Conservation (phyloP, 2,329 filamentous ascomycete species). For the Ascochyta lentis region DNA sequence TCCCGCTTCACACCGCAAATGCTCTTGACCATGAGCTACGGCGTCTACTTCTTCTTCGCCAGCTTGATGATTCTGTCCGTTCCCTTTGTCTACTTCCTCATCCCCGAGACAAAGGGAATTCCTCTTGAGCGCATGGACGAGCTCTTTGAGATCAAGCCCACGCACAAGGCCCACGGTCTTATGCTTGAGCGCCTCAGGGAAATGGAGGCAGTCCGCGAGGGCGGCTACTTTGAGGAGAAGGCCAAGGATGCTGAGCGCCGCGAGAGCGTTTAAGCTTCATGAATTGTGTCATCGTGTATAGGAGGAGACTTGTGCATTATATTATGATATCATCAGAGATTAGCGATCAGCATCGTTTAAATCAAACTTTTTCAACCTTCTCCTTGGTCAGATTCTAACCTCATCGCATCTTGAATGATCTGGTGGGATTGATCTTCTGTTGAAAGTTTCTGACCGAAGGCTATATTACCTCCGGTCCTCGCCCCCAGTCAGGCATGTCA, state of each 20-base stretch:
- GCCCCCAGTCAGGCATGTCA: no score
- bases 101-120: conserved; percentile 54
- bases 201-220: conserved; percentile 41
- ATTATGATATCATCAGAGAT: background rate
- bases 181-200: conserved; percentile 49
- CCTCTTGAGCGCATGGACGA: conserved; percentile 57
- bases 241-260: conserved; percentile 13
- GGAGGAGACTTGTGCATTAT: background rate
- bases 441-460: no score
- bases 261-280: conserved; percentile 8
- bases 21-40: conserved; percentile 56
- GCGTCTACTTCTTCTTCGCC: conserved; percentile 57
- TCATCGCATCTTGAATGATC: background rate
- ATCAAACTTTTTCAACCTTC: background rate
- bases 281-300: background rate
- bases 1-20: conserved; percentile 72
- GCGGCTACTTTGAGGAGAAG: conserved; percentile 17
- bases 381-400: no score
- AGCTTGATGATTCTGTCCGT: conserved; percentile 54
- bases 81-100: conserved; percentile 55
- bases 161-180: conserved; percentile 48
- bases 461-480: no score
- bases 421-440: no score
- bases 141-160: conserved; percentile 53
- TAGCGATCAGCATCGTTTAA: conserved; percentile 1